A percentile compares a stretch with the other conserved stretches of the same genome.
Evolutionary conservation across 176 grass and related monocot genomes (phyloP).

Genomic region (Echinochloa phyllopogon): DNA sequence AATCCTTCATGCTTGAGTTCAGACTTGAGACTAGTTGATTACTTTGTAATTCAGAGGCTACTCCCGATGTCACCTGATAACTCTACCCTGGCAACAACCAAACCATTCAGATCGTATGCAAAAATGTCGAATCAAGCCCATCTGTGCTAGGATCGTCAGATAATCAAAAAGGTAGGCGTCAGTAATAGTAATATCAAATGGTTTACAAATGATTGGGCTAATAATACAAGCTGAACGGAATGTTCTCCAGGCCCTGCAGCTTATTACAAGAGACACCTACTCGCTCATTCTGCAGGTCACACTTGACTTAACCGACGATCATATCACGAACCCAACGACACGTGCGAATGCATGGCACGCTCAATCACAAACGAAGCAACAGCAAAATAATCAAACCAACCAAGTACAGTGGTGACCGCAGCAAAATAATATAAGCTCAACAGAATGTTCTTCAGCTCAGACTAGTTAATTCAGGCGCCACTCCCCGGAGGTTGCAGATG

Average conservation of each 20-base stretch:
- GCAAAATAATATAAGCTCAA: too few species aligned
- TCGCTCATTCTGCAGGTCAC: not conserved
- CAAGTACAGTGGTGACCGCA: too few species aligned
- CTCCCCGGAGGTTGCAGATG: too few species aligned
- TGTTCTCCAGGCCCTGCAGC: not conserved
- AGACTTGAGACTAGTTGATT: not conserved
- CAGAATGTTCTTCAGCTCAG: too few species aligned
- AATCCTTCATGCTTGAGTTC: not conserved
- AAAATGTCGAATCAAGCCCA: not conserved
- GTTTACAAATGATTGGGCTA: slow-evolving; percentile 20
- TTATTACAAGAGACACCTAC: slow-evolving; percentile 11
- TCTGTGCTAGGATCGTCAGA: not conserved
- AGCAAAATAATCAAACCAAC: slow-evolving; percentile 7
- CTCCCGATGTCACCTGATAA: not conserved
- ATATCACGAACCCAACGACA: not conserved
- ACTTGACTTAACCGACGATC: not conserved
- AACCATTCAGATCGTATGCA: not conserved
- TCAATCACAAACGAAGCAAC: not conserved
- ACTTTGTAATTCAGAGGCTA: slow-evolving; percentile 20
- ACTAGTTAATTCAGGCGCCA: too few species aligned
- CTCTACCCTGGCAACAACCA: not conserved
- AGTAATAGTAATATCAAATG: not conserved
- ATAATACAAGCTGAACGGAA: slow-evolving; percentile 9
- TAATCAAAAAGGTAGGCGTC: not conserved
- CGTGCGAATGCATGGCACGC: not conserved